Base-by-base conservation (phyloP, 148 eudicot genomes). In the Chenopodium suecicum region DNA sequence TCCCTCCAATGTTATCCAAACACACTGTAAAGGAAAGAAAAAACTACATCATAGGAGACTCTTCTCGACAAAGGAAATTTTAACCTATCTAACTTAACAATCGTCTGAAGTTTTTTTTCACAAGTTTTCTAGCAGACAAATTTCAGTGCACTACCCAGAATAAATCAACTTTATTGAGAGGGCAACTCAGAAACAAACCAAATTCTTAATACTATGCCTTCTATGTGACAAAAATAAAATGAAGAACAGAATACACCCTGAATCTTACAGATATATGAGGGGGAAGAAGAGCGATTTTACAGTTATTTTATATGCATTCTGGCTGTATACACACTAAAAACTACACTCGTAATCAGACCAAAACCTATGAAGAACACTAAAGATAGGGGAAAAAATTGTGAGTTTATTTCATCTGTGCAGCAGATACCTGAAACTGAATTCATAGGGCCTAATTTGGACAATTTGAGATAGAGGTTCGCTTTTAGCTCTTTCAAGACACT, bases 371-470 rank as follows among this genome's bases (percentile, higher is more conserved):
- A 56, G 22, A 63, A 68, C 47, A 72, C 52, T 50, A 11, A 50
- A 50, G 12, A 50, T 50, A 13, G 62, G 62, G 67, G 29, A 23
- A 2, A 56, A 25, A 48, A 17, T 32, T 56, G 34, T 5, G 60
- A 25, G 70, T n/a, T 14, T 48, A 27, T 22, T 68, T 86, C 81
- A 90, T 82, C 67, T 82, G 75, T 86, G 90, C 65, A 93, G 88
- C 44, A 95, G 87, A 84, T 92, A 95, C 86, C 98, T 87, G 90
- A 95, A 95, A 81, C 91, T 91, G 88, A 92, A 95, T 71, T 88
- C 90, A 78, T 95, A 91, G 22, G 97, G 93, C 81, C 76, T 87
- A 72, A 94, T 80, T 52, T 88, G 88, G 9, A 92, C 82, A 14
- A 84, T 62, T 47, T 90, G 85, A 16, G 94, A 89, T 9, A 93